Base-by-base conservation (phyloP, 495 filamentous ascomycete species). In the Aspergillus nidulans region DNA sequence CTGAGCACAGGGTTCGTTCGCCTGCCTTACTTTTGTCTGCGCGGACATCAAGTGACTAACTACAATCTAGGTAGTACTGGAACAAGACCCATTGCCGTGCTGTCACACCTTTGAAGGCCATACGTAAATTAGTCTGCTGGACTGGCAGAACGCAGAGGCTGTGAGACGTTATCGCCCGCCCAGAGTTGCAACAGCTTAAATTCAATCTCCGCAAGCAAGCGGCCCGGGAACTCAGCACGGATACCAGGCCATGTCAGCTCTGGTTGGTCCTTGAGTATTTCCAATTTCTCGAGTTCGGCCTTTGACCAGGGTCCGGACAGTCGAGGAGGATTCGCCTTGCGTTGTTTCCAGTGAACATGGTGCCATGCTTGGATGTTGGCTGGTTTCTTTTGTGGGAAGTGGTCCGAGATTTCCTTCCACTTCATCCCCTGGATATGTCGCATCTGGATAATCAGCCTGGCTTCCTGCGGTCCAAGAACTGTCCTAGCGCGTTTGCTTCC, bases 181-280 rank as follows among this genome's bases (percentile, higher is more conserved):
- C 69, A 77, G 16, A 66, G 55, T 53, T 64, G 65, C 44, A 77
- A 52, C 54, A 76, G 47, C 41, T 77, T 66, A 52, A 68, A 69
- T 46, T 77, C 72, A 39, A 74, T 61, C 45, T 74, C 74, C 18
- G 61, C 44, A 28, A 58, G 58, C 16, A 69, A 60, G 13, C 74
- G 68, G 39, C 59, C 55, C 10, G 67, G 68, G 9, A 77, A 51
- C 20, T 59, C 53, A 16, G 51, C 44, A 30, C 61, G 64, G 15
- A 77, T 67, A 20, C 52, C 52, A 57, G 49, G 15, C 72, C 72
- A 77, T 12, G 62, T 63, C 12, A 76, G 63, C 52, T 63, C 70
- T 18, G 52, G 42, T 46, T 67, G 53, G 30, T 63, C 60, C 45
- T 64, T 65, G 0, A 76, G 48, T 8, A 44, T 38, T n/a, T 62